A percentile compares a stretch with the other conserved stretches of the same genome.
Conservation (phyloP, 768 basidiomycete species). For the Suillus variegatus region DNA sequence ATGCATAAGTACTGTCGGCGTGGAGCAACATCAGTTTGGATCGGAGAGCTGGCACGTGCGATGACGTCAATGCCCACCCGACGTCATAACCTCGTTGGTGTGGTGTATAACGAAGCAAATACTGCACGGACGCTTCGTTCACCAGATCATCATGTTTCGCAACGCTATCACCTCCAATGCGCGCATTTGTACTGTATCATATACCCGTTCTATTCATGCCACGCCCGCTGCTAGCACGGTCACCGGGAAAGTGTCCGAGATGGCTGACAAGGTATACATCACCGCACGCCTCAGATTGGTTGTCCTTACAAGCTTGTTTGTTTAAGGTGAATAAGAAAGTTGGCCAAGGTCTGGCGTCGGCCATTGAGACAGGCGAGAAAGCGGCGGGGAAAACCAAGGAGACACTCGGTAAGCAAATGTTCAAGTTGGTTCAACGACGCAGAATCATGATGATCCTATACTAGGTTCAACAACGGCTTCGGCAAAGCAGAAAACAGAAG, state of each 20-base stretch:
- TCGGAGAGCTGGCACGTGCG: constrained; percentile 1
- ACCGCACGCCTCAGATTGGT: neutral
- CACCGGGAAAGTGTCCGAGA: constrained; percentile 41
- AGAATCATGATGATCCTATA: neutral
- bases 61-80: constrained; percentile 9
- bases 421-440: neutral
- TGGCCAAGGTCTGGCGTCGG: constrained; percentile 40
- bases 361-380: constrained; percentile 43
- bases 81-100: constrained; percentile 7
- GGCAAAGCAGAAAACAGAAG: constrained; percentile 6
- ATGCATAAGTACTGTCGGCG: neutral
- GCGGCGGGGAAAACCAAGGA: constrained; percentile 40
- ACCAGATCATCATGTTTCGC: neutral
- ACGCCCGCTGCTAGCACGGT: constrained; percentile 33
- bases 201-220: constrained; percentile 28
- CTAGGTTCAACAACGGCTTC: constrained; percentile 9
- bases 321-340: constrained; percentile 42
- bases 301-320: neutral
- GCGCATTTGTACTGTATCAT: neutral
- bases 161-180: constrained; percentile 2
- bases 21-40: neutral
- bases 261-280: constrained; percentile 35
- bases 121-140: neutral
- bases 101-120: neutral
- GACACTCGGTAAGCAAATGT: constrained; percentile 29